Percentiles rank a stretch among this genome's conserved stretches.
phyloP scores from a whole-genome alignment of 2,329 filamentous ascomycete species.

The Xylariaceae sp. region DNA sequence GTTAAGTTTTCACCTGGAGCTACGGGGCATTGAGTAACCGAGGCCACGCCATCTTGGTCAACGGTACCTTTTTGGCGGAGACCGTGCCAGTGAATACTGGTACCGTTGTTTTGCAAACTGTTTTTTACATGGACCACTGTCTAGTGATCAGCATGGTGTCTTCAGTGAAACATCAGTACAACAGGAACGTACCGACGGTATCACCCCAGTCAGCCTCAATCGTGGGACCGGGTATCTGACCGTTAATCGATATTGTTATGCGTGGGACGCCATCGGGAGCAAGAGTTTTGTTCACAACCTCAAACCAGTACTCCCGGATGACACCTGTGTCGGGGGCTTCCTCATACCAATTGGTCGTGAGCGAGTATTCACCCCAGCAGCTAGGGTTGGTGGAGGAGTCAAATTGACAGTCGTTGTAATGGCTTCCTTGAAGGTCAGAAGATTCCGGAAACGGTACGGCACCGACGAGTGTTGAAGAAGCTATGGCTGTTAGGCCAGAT shows the following conservation, averaged over 20 bases:
- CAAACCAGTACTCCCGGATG: slow-evolving; percentile 47
- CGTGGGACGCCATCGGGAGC: slow-evolving; percentile 45
- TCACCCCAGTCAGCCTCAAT: slow-evolving; percentile 49
- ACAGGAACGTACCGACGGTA: slow-evolving; percentile 15
- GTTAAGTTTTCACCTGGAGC: slow-evolving; percentile 49
- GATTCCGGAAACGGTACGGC: slow-evolving; percentile 17
- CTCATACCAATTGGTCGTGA: slow-evolving; percentile 44
- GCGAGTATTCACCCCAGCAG: slow-evolving; percentile 47
- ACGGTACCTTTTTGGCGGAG: slow-evolving; percentile 52
- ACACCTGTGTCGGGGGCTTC: slow-evolving; percentile 45
- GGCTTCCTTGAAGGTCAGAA: slow-evolving; percentile 2
- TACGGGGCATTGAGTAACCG: slow-evolving; percentile 47
- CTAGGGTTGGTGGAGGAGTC: slow-evolving; percentile 30
- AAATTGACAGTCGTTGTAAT: slow-evolving; percentile 23
- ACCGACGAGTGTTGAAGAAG: slow-evolving; percentile 20
- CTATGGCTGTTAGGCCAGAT: slow-evolving; percentile 22
- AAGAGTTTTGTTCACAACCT: slow-evolving; percentile 38
- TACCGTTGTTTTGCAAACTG: slow-evolving; percentile 50
- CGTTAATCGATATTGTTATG: slow-evolving; percentile 48
- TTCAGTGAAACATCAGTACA: not conserved
- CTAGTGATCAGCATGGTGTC: slow-evolving; percentile 19
- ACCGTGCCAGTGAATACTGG: slow-evolving; percentile 60
- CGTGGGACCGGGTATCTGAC: slow-evolving; percentile 55
- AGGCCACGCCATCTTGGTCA: slow-evolving; percentile 52
- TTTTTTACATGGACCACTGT: slow-evolving; percentile 54